These are phyloP conservation scores for Apiospora malaysiana DNA, from an alignment of 2,329 filamentous ascomycete genomes.

Conservation along the genomic window DNA sequence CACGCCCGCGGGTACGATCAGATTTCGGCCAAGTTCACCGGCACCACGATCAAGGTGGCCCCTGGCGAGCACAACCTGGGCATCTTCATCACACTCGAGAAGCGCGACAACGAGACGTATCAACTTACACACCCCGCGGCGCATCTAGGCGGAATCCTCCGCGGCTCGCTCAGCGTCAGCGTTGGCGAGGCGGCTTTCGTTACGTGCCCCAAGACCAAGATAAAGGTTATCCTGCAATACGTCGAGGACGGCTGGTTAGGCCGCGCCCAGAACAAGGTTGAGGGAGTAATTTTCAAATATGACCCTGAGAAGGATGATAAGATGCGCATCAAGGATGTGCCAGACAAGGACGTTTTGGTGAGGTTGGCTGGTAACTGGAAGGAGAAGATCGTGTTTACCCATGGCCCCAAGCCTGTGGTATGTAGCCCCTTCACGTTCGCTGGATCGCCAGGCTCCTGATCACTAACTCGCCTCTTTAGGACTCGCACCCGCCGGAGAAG, in stretches of 20 bases:
- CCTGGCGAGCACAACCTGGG: conserved; percentile 94
- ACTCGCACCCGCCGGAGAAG: conserved; percentile 59
- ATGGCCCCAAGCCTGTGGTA: conserved; percentile 67
- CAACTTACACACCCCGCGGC: conserved; percentile 95
- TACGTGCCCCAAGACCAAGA: conserved; percentile 85
- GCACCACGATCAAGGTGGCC: conserved; percentile 88
- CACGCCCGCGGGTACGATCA: conserved; percentile 92
- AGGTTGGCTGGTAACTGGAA: conserved; percentile 89
- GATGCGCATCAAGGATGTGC: conserved; percentile 81
- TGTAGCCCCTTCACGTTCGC: conserved; percentile 41
- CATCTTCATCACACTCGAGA: conserved; percentile 89
- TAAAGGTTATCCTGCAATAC: conserved; percentile 93
- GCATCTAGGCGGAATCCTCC: conserved; percentile 84
- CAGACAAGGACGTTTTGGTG: conserved; percentile 82
- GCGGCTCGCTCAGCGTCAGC: conserved; percentile 86
- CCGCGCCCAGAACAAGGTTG: conserved; percentile 87
- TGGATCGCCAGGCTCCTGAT: neutral
- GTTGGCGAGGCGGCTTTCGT: conserved; percentile 91
- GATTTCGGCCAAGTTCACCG: conserved; percentile 96
- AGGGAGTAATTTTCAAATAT: conserved; percentile 90
- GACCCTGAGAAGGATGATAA: conserved; percentile 86
- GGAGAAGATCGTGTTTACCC: conserved; percentile 66
- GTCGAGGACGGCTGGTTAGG: conserved; percentile 95
- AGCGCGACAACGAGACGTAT: conserved; percentile 85
- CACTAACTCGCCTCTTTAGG: conserved; percentile 34